Evolutionary conservation across 2,329 filamentous ascomycete genomes (phyloP).

Genomic region (Monosporascus ibericus): DNA sequence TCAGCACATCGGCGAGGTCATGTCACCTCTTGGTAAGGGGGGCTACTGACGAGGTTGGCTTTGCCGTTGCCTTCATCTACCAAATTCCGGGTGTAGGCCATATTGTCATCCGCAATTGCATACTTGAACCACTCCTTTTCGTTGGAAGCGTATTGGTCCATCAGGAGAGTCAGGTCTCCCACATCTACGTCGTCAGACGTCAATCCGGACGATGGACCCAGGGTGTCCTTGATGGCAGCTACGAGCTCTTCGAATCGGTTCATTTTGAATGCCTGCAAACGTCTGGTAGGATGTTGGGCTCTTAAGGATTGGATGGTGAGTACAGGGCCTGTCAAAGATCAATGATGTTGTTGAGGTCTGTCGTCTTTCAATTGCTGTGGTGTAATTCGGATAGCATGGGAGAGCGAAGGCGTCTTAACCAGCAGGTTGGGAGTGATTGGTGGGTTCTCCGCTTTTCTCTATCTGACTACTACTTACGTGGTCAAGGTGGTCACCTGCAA

Average conservation of each 20-base stretch:
- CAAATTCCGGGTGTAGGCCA: conserved; percentile 79
- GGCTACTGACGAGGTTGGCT: conserved; percentile 41
- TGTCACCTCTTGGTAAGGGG: background rate
- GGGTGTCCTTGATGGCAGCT: conserved; percentile 61
- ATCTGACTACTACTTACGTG: background rate
- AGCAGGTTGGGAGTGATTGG: background rate
- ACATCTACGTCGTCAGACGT: conserved; percentile 78
- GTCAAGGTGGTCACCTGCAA: background rate
- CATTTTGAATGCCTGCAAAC: conserved; percentile 8
- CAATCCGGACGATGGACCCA: conserved; percentile 77
- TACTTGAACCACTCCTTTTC: conserved; percentile 68
- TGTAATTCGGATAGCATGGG: background rate
- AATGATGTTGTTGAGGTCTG: background rate
- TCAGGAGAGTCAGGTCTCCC: conserved; percentile 61
- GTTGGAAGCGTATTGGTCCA: conserved; percentile 67
- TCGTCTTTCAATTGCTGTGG: background rate
- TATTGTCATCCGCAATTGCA: conserved; percentile 63
- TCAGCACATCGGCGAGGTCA: conserved; percentile 11
- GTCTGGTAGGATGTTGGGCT: background rate
- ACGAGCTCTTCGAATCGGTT: conserved; percentile 66
- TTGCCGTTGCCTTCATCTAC: conserved; percentile 82
- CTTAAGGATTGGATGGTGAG: background rate
- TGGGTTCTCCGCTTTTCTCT: conserved; percentile 1
- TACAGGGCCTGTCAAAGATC: conserved; percentile 4
- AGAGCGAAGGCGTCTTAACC: background rate